phyloP scores from a whole-genome alignment of 1,139 yeast genomes.

The Protomyces macrosporus region DNA sequence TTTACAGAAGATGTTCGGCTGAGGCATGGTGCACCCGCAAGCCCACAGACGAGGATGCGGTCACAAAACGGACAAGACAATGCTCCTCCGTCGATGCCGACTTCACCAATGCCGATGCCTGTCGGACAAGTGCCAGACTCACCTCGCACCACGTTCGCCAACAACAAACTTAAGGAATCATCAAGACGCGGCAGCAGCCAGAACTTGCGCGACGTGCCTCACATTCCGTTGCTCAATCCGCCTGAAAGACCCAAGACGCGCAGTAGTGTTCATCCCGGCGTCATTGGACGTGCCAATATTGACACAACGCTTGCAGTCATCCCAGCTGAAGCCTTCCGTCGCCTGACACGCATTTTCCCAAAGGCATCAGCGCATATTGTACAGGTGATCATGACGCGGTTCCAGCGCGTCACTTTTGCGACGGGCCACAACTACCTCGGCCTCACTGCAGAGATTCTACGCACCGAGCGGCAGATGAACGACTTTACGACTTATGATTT shows the following conservation, averaged over 20 bases:
- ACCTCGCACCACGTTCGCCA: background rate
- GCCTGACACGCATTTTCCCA: slow-evolving; percentile 71
- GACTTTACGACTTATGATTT: slow-evolving; percentile 46
- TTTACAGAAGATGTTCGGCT: slow-evolving; percentile 46
- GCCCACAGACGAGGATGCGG: background rate
- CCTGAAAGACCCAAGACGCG: background rate
- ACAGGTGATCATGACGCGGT: slow-evolving; percentile 80
- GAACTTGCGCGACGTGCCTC: slow-evolving; percentile 2
- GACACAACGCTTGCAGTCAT: slow-evolving; percentile 87
- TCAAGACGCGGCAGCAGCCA: background rate
- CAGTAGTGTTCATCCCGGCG: slow-evolving; percentile 35
- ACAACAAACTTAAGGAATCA: no score
- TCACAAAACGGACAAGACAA: background rate
- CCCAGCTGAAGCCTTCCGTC: slow-evolving; percentile 74
- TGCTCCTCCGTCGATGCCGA: background rate
- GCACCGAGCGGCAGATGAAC: slow-evolving; percentile 68
- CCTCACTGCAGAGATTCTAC: slow-evolving; percentile 71
- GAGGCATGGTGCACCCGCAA: slow-evolving; percentile 4
- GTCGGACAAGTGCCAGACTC: background rate
- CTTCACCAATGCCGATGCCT: background rate
- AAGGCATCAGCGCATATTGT: slow-evolving; percentile 89
- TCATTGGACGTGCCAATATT: slow-evolving; percentile 57
- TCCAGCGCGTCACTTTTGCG: slow-evolving; percentile 85
- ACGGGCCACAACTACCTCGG: slow-evolving; percentile 85
- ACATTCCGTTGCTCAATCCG: slow-evolving; percentile 15